These are phyloP conservation scores for Chlamydomonas eustigma DNA, from an alignment of 139 green algal genomes.

Conservation along the genomic window DNA sequence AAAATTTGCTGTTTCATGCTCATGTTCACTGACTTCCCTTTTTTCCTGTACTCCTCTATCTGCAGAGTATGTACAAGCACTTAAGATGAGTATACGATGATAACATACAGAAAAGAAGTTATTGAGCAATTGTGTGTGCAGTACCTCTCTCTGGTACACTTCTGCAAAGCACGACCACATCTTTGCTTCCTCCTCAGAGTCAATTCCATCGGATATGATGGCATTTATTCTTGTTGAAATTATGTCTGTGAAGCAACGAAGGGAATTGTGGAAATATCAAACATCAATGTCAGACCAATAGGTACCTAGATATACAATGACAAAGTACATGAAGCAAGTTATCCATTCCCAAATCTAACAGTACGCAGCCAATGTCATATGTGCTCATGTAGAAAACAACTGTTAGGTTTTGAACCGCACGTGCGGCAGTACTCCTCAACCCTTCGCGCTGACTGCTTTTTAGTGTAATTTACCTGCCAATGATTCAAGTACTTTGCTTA, in stretches of 20 bases:
- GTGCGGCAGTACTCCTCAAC: too few species aligned
- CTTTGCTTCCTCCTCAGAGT: constrained; percentile 11
- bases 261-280: background rate
- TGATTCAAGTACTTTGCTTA: background rate
- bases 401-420: too few species aligned
- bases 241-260: constrained; percentile 2
- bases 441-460: background rate
- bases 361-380: too few species aligned
- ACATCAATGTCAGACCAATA: background rate
- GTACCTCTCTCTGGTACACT: constrained; percentile 14
- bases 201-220: constrained; percentile 7
- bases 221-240: constrained; percentile 1
- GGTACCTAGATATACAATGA: background rate
- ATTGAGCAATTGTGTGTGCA: too few species aligned
- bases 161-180: constrained; percentile 14
- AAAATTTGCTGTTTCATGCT: constrained; percentile 3
- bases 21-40: background rate
- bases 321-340: background rate
- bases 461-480: background rate
- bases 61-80: background rate
- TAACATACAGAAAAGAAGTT: background rate
- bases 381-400: too few species aligned
- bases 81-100: too few species aligned
- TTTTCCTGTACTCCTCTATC: constrained; percentile 4
- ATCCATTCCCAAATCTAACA: too few species aligned